Base-by-base conservation (phyloP, 2,329 filamentous ascomycete genomes). In the Sarocladiaceae sp. region DNA sequence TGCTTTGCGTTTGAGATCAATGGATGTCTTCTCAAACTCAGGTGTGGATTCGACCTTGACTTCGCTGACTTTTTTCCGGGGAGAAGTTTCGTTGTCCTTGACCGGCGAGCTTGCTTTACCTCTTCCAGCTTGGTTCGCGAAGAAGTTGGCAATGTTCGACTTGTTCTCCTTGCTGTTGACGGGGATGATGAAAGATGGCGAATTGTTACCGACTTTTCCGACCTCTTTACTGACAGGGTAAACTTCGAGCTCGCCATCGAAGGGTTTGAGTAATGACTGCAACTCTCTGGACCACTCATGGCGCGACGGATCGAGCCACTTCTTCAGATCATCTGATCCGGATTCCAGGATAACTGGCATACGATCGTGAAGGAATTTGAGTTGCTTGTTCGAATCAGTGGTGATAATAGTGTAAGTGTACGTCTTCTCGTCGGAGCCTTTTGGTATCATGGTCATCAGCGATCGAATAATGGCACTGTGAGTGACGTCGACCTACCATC, bases 381-480 rank as follows among this genome's bases (percentile, higher is more conserved):
- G 76, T 65, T 93, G 87, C 56, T 84, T 76, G 62, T 93, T 96
- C 7, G 90, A 88, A 55, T 86, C 80, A 1, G 93, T 97, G 1
- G 94, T 99, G 66, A 97, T 93, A 64, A 99, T 83, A 2, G 92
- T 93, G 68, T 96, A 99, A 0, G 90, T 95, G 66, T 93, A 97
- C 4, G 84, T 71, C 66, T 86, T 88, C 56, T 88, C 79, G 2
- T 83, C 77, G 40, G 60, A 57, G 26, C 52, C 59, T 61, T 25
- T 13, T 12, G 17, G 11, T n/a, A 17, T 15, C 23, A 26, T 18
- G 20, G 15, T n/a, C 25, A n/a, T 40, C 29, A 54, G 37, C 12
- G n/a, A n/a, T n/a, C n/a, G n/a, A n/a, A 50, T 22, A 18, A 15
- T 13, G n/a, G 10, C n/a, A n/a, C n/a, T n/a, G n/a, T 36, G 18